Percentiles rank a stretch among this genome's conserved stretches.
These are phyloP conservation scores for Evansstolkia leycettana DNA, from an alignment of 495 filamentous ascomycete species.

Conservation along the genomic window DNA sequence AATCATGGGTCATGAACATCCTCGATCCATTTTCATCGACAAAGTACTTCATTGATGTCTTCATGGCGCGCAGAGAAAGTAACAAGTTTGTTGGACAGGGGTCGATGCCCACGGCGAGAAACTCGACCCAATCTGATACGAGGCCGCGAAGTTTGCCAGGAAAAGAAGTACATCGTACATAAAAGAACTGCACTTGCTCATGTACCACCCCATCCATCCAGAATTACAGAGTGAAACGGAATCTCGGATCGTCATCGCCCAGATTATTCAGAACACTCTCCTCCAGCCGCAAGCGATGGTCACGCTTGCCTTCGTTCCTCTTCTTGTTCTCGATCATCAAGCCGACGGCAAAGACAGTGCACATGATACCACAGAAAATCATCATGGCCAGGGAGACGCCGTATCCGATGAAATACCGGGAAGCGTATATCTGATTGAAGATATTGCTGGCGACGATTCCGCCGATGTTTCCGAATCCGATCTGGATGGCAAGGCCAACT, in stretches of 20 bases:
- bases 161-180: no score
- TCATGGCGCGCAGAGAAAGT: no score
- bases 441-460: constrained; percentile 37
- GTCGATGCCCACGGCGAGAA: no score
- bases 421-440: constrained; percentile 27
- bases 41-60: no score
- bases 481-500: constrained; percentile 29
- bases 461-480: constrained; percentile 31
- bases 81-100: no score
- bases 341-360: constrained; percentile 23
- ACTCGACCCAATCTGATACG: no score
- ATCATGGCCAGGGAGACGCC: constrained; percentile 27
- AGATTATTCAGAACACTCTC: constrained; percentile 32
- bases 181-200: no score
- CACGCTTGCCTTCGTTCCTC: constrained; percentile 33
- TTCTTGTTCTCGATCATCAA: constrained; percentile 36
- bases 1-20: no score
- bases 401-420: constrained; percentile 33
- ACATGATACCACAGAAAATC: constrained; percentile 24
- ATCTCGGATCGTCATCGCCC: constrained; percentile 41
- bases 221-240: constrained; percentile 27
- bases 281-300: constrained; percentile 23
- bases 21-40: no score
- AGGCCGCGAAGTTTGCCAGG: no score
- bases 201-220: not conserved